A percentile compares a stretch with the other conserved stretches of the same genome.
phyloP scores from a whole-genome alignment of 305 asterid genomes.

The Withania somnifera region DNA sequence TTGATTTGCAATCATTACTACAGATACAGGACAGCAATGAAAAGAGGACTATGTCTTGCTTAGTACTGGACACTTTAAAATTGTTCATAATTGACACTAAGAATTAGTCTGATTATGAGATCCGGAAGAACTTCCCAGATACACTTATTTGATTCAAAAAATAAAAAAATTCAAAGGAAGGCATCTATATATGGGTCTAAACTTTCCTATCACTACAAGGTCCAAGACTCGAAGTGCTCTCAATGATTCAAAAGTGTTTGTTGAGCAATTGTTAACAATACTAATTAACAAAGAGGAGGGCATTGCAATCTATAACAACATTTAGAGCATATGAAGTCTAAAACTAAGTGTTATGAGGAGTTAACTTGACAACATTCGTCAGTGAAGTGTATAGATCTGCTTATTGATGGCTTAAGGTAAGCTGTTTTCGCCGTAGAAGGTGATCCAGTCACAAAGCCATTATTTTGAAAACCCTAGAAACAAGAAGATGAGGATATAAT shows the following conservation, averaged over 20 bases:
- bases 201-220: background rate
- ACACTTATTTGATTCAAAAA: background rate
- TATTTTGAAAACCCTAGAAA: constrained; percentile 46
- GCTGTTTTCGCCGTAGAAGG: constrained; percentile 34
- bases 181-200: background rate
- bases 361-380: constrained; percentile 19
- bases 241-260: background rate
- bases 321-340: background rate
- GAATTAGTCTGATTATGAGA: background rate
- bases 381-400: constrained; percentile 26
- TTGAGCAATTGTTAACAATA: background rate
- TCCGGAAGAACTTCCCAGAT: background rate
- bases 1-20: background rate
- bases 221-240: background rate
- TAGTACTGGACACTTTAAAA: background rate
- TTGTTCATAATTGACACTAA: background rate
- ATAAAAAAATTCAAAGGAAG: background rate
- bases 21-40: background rate
- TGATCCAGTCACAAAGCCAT: constrained; percentile 27
- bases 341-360: background rate
- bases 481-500: constrained; percentile 1
- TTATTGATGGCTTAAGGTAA: constrained; percentile 25
- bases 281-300: background rate
- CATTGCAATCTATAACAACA: background rate
- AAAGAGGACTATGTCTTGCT: background rate